Evolutionary conservation across 2,329 filamentous ascomycete species (phyloP), one percentile per base, ranked within the genome.

Genomic region (Colletotrichum tanaceti): DNA sequence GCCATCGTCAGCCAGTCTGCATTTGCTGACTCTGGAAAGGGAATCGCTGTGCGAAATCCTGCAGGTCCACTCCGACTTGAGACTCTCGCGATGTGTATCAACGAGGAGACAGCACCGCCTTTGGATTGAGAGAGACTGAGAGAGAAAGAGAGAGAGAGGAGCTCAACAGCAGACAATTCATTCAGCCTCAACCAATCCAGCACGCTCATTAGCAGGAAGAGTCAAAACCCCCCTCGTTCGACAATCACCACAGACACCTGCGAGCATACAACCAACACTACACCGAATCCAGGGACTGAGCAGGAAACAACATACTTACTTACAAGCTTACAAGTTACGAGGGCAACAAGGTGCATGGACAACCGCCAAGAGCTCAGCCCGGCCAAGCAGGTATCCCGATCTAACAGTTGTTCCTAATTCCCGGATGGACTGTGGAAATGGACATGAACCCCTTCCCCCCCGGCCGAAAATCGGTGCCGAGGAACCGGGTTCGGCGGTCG

Each of bases 391-490:
- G 41, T 18, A 18, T 43, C 41, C 41, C 16, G 41, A 9, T 10
- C 22, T 28, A 28, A n/a, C n/a, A n/a, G n/a, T 49, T 16, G 22
- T 18, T 49, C 22, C 5, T 28, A 14, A 7, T 4, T 18, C 22
- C 47, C 22, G 22, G 47, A n/a, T n/a, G n/a, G n/a, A n/a, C n/a
- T n/a, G 47, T 6, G 6, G 28, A 28, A 28, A 28, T 1, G 5
- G 7, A 28, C 28, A 28, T 28, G 28, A 28, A 28, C 1, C 11
- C 35, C 46, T 38, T 43, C 18, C 49, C 57, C 49, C 41, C n/a
- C n/a, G n/a, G 20, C 22, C 53, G 49, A 46, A 49, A 10, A 61
- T 16, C 35, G 22, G 32, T 55, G 50, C 58, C 58, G 63, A 49
- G 22, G 58, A 44, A 49, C 63, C 63, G 58, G 57, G n/a, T 18